Conservation (phyloP, 1,139 yeast genomes). For the Eremothecium cymbalariae region DNA sequence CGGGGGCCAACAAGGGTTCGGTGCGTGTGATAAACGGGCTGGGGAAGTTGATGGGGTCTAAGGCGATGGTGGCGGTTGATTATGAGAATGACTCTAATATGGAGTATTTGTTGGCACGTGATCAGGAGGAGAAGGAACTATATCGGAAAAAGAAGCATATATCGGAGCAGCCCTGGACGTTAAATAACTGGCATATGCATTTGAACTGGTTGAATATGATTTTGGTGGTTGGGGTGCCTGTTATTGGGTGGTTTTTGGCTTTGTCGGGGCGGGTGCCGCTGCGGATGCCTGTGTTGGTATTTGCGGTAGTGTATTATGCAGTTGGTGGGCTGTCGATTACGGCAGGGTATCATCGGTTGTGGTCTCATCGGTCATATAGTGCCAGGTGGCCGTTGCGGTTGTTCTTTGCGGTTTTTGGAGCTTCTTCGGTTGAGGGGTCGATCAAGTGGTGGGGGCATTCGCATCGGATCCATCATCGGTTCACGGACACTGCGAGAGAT, state of each 20-base stretch:
- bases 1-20: slow-evolving; percentile 68
- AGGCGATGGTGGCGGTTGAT: slow-evolving; percentile 56
- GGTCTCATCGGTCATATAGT: slow-evolving; percentile 83
- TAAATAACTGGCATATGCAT: slow-evolving; percentile 74
- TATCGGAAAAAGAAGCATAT: slow-evolving; percentile 51
- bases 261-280: slow-evolving; percentile 45
- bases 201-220: slow-evolving; percentile 87
- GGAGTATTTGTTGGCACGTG: slow-evolving; percentile 46
- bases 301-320: slow-evolving; percentile 56
- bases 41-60: slow-evolving; percentile 74
- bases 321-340: slow-evolving; percentile 86
- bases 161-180: slow-evolving; percentile 87
- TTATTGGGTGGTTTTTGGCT: slow-evolving; percentile 50
- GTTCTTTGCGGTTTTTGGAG: slow-evolving; percentile 77
- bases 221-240: slow-evolving; percentile 68
- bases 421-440: slow-evolving; percentile 94
- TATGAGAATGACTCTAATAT: slow-evolving; percentile 55
- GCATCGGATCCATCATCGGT: slow-evolving; percentile 95
- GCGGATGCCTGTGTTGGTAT: slow-evolving; percentile 48
- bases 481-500: slow-evolving; percentile 92
- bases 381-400: slow-evolving; percentile 66
- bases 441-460: slow-evolving; percentile 99
- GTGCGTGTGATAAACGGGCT: slow-evolving; percentile 71
- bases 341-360: slow-evolving; percentile 86
- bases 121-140: slow-evolving; percentile 44